A percentile compares a stretch with the other conserved stretches of the same genome.
Evolutionary conservation across 2,329 filamentous ascomycete species (phyloP).

Genomic region (Pseudocercospora pini-densiflorae): DNA sequence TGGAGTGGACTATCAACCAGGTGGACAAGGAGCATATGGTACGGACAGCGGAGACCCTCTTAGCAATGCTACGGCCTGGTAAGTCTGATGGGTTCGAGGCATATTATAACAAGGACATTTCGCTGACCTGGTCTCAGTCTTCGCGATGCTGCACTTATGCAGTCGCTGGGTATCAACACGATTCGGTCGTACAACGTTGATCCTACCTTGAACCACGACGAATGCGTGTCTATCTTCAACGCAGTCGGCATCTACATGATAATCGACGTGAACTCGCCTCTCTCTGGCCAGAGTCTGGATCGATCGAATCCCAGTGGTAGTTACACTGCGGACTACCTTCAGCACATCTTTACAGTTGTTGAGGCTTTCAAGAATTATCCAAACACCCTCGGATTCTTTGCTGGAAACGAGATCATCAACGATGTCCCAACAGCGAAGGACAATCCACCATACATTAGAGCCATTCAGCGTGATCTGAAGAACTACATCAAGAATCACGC

Average conservation of each 20-base stretch:
- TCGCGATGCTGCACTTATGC: conserved; percentile 67
- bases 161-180: conserved; percentile 66
- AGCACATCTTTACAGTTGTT: conserved; percentile 65
- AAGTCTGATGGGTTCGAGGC: background rate
- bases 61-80: conserved; percentile 60
- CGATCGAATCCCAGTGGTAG: conserved; percentile 58
- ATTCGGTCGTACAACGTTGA: conserved; percentile 69
- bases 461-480: conserved; percentile 70
- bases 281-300: conserved; percentile 61
- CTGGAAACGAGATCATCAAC: conserved; percentile 72
- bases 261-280: conserved; percentile 67
- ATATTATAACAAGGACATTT: background rate
- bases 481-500: conserved; percentile 67
- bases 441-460: conserved; percentile 63
- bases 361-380: conserved; percentile 70
- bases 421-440: conserved; percentile 56
- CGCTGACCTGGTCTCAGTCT: conserved; percentile 32
- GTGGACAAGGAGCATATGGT: conserved; percentile 63
- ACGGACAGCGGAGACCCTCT: conserved; percentile 59
- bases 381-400: conserved; percentile 69
- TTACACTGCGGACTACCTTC: conserved; percentile 61
- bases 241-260: conserved; percentile 69
- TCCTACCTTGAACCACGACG: conserved; percentile 62
- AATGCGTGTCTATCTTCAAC: conserved; percentile 68
- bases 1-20: conserved; percentile 66